A percentile compares a stretch with the other conserved stretches of the same genome.
Conservation (phyloP, 495 filamentous ascomycete genomes). For the Pyrenula massariospora region DNA sequence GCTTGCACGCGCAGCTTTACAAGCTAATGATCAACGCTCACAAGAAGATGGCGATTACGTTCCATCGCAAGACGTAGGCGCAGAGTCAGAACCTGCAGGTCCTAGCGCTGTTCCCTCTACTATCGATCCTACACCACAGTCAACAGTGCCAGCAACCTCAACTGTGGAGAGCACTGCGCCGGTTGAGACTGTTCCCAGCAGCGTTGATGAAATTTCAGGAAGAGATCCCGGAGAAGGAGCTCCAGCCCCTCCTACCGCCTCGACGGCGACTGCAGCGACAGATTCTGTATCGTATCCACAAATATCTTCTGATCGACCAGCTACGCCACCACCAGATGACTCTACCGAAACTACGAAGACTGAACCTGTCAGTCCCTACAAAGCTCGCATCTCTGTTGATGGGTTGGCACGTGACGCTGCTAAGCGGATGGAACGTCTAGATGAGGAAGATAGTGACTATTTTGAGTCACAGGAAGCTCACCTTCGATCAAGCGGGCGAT, state of each 20-base stretch:
- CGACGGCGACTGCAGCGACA: neutral
- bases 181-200: neutral
- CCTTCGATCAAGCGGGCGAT: neutral
- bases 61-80: neutral
- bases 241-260: neutral
- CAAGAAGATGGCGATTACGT: neutral
- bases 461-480: neutral
- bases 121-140: neutral
- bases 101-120: neutral
- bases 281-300: neutral
- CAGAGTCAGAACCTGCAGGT: neutral
- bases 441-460: neutral
- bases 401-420: neutral
- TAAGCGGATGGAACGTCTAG: neutral
- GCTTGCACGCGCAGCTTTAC: neutral
- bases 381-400: neutral
- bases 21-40: neutral
- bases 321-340: neutral
- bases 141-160: neutral
- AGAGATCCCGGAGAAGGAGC: neutral
- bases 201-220: neutral
- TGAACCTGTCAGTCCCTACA: neutral
- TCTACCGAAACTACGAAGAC: neutral
- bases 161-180: neutral
- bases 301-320: neutral